Conservation (phyloP, 805 yeast genomes). For the Spathaspora gorwiae region DNA sequence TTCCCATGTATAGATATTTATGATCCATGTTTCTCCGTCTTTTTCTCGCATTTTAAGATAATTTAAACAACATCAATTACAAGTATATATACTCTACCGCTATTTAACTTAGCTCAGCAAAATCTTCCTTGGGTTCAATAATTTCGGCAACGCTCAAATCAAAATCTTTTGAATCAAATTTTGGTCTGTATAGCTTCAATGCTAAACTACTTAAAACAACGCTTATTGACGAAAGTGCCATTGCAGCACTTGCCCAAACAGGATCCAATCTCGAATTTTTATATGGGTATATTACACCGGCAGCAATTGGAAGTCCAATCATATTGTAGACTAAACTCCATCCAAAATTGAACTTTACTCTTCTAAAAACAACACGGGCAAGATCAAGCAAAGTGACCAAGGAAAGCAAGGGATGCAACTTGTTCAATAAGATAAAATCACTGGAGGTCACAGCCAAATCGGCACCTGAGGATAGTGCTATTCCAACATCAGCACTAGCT, state of each 20-base stretch:
- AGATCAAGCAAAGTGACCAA: conserved; percentile 53
- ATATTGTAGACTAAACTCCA: conserved; percentile 58
- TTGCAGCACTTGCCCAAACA: conserved; percentile 65
- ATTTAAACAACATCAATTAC: too few relatives aligned
- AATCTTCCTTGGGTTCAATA: conserved; percentile 7
- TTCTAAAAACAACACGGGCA: conserved; percentile 44
- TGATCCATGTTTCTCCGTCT: not conserved
- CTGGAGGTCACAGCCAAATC: conserved; percentile 73
- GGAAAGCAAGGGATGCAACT: conserved; percentile 46
- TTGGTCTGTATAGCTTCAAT: conserved; percentile 44
- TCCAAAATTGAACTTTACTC: conserved; percentile 54
- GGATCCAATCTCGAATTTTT: conserved; percentile 52
- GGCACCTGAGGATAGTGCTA: conserved; percentile 72
- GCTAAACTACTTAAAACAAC: conserved; percentile 56
- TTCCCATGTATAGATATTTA: not conserved
- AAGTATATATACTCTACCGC: too few relatives aligned
- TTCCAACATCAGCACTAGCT: conserved; percentile 70
- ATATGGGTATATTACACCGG: conserved; percentile 61
- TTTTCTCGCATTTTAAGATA: not conserved
- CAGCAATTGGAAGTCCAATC: conserved; percentile 60
- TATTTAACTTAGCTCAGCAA: not conserved
- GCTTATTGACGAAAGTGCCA: conserved; percentile 57
- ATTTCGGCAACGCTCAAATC: conserved; percentile 6
- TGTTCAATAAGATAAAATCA: conserved; percentile 63
- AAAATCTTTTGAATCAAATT: conserved; percentile 14